Evolutionary conservation across 257 asterid genomes (phyloP), one percentile per base, ranked within the genome.

Genomic region (Nicotiana tomentosiformis): DNA sequence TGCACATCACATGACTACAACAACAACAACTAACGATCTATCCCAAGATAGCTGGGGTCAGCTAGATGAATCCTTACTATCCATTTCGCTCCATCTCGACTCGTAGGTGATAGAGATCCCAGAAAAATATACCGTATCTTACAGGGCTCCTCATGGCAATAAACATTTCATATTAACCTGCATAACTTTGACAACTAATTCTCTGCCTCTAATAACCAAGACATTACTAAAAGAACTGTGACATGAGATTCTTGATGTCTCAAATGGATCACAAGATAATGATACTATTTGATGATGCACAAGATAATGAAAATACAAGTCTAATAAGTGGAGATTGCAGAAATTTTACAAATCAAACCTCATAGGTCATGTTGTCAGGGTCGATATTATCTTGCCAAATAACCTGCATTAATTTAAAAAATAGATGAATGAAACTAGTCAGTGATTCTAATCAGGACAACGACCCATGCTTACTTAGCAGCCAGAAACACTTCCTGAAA

Each of bases 321-420:
- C 80, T 7, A 26, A 7, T 51, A 51, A 51, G 64, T 76, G 64
- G 43, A 76, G 37, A 15, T 26, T 26, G 8, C 37, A 76, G 4
- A 11, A 61, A 66, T 12, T 11, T 49, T 56, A 67, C 80, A 66
- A 58, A 49, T 30, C 89, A 64, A 61, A 93, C 97, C 97, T 93
- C 97, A 86, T 93, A 93, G 16, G 95, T 91, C 97, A 93, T 93
- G 87, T 84, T 89, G 90, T 93, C 97, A 60, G 92, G 97, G 82
- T 93, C 94, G 53, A 93, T 86, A 76, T 85, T 88, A 85, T 93
- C 95, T 81, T 91, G 92, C 95, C 94, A 91, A 83, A 88, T 88
- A 77, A 89, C 91, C 95, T 93, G 90, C 82, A 85, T 46, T 70
- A 46, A 61, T 29, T 30, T 81, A 77, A 56, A 10, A 84, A 37